These are phyloP conservation scores for Hypoxylon sp. DNA, from an alignment of 2,329 filamentous ascomycete species.

Conservation along the genomic window DNA sequence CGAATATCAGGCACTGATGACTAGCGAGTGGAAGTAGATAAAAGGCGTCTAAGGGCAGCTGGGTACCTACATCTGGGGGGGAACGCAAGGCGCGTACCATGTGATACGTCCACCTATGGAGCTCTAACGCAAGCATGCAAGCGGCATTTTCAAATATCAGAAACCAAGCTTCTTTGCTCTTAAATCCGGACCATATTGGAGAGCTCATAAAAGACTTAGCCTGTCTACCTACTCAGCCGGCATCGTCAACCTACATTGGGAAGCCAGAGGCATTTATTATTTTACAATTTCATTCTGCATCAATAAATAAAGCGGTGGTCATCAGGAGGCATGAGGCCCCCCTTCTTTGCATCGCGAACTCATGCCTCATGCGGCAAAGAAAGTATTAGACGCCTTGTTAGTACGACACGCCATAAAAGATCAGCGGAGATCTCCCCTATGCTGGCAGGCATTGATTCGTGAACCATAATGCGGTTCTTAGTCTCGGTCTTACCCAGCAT, in stretches of 20 bases:
- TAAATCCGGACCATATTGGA: neutral
- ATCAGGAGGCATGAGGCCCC: conserved; percentile 21
- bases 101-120: conserved; percentile 7
- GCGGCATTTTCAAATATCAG: conserved; percentile 23
- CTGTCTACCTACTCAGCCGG: conserved; percentile 1
- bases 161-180: conserved; percentile 1
- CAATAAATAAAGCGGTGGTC: conserved; percentile 12
- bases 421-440: conserved; percentile 37
- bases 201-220: conserved; percentile 2
- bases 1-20: conserved; percentile 20
- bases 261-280: conserved; percentile 8
- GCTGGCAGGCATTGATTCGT: conserved; percentile 43
- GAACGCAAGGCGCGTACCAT: conserved; percentile 27
- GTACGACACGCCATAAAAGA: conserved; percentile 43
- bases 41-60: conserved; percentile 8
- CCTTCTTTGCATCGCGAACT: conserved; percentile 36
- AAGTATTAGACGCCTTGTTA: conserved; percentile 30
- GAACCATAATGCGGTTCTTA: conserved; percentile 28
- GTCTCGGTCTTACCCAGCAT: conserved; percentile 25
- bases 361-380: conserved; percentile 38
- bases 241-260: conserved; percentile 5
- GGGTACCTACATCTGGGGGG: conserved; percentile 7
- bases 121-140: conserved; percentile 18
- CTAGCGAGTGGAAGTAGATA: conserved; percentile 19
- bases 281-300: neutral